Conservation (phyloP, 192 early-diverging fungal genomes). For the Dimargaris verticillata region DNA sequence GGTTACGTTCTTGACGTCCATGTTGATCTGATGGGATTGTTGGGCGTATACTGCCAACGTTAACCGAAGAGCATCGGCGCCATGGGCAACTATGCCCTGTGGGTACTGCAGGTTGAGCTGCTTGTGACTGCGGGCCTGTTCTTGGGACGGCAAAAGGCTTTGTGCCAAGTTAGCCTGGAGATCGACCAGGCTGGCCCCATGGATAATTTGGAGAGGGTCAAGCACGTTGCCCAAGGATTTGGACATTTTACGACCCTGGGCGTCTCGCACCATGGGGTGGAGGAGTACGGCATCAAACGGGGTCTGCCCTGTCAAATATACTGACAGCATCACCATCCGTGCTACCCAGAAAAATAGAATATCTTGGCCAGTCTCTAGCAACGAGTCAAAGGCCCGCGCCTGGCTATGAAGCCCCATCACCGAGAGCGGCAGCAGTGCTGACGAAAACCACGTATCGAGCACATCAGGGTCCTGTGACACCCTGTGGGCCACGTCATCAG, state of each 20-base stretch:
- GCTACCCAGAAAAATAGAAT: slow-evolving; percentile 99
- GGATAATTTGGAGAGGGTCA: slow-evolving; percentile 91
- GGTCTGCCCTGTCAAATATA: slow-evolving; percentile 42
- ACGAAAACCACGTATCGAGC: slow-evolving; percentile 98
- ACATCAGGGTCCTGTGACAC: slow-evolving; percentile 95
- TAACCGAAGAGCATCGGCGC: slow-evolving; percentile 87
- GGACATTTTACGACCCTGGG: slow-evolving; percentile 95
- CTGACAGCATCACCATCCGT: slow-evolving; percentile 98
- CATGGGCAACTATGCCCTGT: slow-evolving; percentile 92
- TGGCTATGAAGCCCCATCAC: slow-evolving; percentile 89
- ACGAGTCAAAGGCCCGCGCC: slow-evolving; percentile 63
- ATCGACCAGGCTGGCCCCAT: slow-evolving; percentile 67
- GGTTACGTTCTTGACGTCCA: slow-evolving; percentile 85
- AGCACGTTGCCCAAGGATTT: slow-evolving; percentile 95
- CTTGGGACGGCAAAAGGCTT: slow-evolving; percentile 83
- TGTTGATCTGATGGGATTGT: slow-evolving; percentile 35
- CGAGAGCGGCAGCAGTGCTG: slow-evolving; percentile 95
- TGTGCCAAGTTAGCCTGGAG: slow-evolving; percentile 59
- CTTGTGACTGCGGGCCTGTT: slow-evolving; percentile 71
- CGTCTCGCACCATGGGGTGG: slow-evolving; percentile 96
- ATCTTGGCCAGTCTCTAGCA: slow-evolving; percentile 96
- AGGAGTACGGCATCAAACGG: slow-evolving; percentile 92
- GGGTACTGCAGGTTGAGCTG: slow-evolving; percentile 56
- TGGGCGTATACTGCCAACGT: slow-evolving; percentile 54
- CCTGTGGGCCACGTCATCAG: slow-evolving; percentile 44